Base-by-base conservation (phyloP, 139 green algal species). In the Picochlorum sp. region DNA sequence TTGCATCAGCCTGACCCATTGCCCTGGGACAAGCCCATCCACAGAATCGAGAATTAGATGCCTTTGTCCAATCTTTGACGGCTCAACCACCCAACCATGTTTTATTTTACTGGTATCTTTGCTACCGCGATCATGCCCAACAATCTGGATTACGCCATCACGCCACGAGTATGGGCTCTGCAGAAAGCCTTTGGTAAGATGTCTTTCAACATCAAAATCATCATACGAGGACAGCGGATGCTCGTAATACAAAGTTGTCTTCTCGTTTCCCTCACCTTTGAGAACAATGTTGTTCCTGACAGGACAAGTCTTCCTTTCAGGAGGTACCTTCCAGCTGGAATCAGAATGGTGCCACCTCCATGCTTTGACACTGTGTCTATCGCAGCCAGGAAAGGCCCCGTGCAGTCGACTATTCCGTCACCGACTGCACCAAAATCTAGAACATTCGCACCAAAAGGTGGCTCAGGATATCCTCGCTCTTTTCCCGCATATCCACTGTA, bases 1-100 rank as follows among this genome's bases (percentile, higher is more conserved):
- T 20, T 45, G 20, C 57, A 65, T 26, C 21, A 65, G 18, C 13
- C 58, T 21, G 15, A 65, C 58, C 58, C 58, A 65, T 37, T 65
- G 58, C 14, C 58, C 58, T 15, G 23, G 13, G 14, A n/a, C n/a
- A 28, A 65, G 20, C 4, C 44, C 44, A 18, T 21, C 23, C 20
- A 32, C 23, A 32, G 41, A 51, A 24, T 49, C 20, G 8, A 65
- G 41, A 57, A 15, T 32, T 9, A 65, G 41, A 32, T 49, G 20
- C 16, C 58, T 26, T 7, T 20, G 21, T 28, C 58, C 58, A 7
- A 51, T 51, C 6, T 2, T 15, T 59, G 41, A 26, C 57, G n/a
- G 15, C 21, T 26, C 44, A 3, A 32, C 23, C 3, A 65, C 20
- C 20, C 44, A 26, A 14, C 41, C 58, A 26, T n/a, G 21, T 28